Evolutionary conservation across 78 protist genomes (phyloP).

Genomic region (slime mould (Dictyostelium discoideum)): dicty_2.7 NC_007088.5:1986501-1987000

Average conservation of each 20-base stretch:
- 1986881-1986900: not conserved
- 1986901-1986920: not conserved
- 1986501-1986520: no score
- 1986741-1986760: not conserved
- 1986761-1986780: not conserved
- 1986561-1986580: no score
- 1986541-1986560: no score
- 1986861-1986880: not conserved
- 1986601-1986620: no score
- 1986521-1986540: no score
- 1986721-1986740: not conserved
- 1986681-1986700: not conserved
- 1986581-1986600: no score
- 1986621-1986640: no score
- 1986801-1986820: not conserved
- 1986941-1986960: slow-evolving; percentile 34
- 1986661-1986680: not conserved
- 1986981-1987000: slow-evolving; percentile 52
- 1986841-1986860: not conserved
- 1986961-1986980: slow-evolving; percentile 52
- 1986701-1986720: no score
- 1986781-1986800: no score
- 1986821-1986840: not conserved
- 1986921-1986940: slow-evolving; percentile 6
- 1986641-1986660: no score